Base-by-base conservation (phyloP, 2,329 filamentous ascomycete species). In the Diaporthe caulivora region DNA sequence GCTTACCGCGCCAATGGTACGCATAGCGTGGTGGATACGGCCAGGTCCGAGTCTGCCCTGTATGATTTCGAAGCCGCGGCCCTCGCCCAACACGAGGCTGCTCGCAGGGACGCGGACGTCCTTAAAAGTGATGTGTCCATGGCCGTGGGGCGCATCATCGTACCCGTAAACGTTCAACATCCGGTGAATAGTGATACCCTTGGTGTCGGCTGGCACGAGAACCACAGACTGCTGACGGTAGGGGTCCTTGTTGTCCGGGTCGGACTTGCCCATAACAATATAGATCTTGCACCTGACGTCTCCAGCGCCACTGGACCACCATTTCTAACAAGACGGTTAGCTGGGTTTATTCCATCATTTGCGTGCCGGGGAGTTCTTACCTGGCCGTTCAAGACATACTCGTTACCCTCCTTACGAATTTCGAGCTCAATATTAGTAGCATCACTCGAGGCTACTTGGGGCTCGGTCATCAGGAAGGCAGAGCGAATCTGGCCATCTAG, bases 1-100 rank as follows among this genome's bases (percentile, higher is more conserved):
- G 85, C 88, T 82, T 85, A 91, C 91, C 69, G 95, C 93, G 70
- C 97, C 97, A 81, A 99, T 97, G 75, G 92, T 92, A 77, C 97
- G 92, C 97, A 99, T 99, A 74, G 95, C 95, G 86, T 99, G 97
- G 86, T 99, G 97, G 81, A 99, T 98, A 73, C 97, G 94, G 44
- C 97, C 97, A 1, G 97, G 97, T 1, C 97, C 97, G 31, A 99
- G 92, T 78, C 97, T 94, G 73, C 97, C 97, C 83, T 99, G 97
- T 81, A 99, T 98, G 81, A 99, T 98, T 84, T 99, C 97, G 83
- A 99, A 99, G 26, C 97, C 97, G 76, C 94, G 92, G 77, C 97
- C 97, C 82, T 97, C 94, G 75, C 97, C 96, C 4, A 99, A 92
- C 15, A 98, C 93, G 80, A 99, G 92, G 86, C 94, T 97, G 79